Percentiles rank a stretch among this genome's conserved stretches.
phyloP scores from a whole-genome alignment of 2,329 filamentous ascomycete species.

The Cladosporium sp. region DNA sequence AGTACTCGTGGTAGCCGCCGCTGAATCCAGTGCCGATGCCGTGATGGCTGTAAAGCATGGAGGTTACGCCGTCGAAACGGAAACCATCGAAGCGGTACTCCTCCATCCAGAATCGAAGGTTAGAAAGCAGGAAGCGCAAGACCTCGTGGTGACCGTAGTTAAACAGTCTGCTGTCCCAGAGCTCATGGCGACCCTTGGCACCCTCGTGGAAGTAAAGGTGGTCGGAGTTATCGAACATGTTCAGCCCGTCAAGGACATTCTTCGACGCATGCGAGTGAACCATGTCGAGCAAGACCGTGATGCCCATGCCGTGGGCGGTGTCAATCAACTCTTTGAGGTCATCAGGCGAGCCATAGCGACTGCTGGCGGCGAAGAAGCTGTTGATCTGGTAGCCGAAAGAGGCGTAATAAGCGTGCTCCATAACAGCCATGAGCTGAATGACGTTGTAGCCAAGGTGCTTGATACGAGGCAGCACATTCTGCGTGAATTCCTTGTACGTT shows the following conservation, averaged over 20 bases:
- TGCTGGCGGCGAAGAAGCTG: constrained; percentile 97
- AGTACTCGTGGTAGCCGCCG: constrained; percentile 97
- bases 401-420: constrained; percentile 99
- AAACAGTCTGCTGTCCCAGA: constrained; percentile 95
- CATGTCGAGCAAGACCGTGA: constrained; percentile 87
- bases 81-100: constrained; percentile 96
- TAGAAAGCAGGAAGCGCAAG: constrained; percentile 89
- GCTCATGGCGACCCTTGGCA: constrained; percentile 75
- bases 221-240: constrained; percentile 92
- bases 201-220: constrained; percentile 95
- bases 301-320: constrained; percentile 83
- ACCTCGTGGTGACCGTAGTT: constrained; percentile 97
- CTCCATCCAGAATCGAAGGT: constrained; percentile 98
- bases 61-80: constrained; percentile 95
- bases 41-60: constrained; percentile 95
- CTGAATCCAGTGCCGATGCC: constrained; percentile 98
- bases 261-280: constrained; percentile 98
- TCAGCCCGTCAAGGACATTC: constrained; percentile 91
- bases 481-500: constrained; percentile 96
- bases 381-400: constrained; percentile 99
- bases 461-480: constrained; percentile 86
- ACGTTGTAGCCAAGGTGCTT: constrained; percentile 89
- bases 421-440: constrained; percentile 97
- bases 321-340: constrained; percentile 96
- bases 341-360: constrained; percentile 87